phyloP scores from a whole-genome alignment of 495 filamentous ascomycete genomes.

The Trichoderma virens region DNA sequence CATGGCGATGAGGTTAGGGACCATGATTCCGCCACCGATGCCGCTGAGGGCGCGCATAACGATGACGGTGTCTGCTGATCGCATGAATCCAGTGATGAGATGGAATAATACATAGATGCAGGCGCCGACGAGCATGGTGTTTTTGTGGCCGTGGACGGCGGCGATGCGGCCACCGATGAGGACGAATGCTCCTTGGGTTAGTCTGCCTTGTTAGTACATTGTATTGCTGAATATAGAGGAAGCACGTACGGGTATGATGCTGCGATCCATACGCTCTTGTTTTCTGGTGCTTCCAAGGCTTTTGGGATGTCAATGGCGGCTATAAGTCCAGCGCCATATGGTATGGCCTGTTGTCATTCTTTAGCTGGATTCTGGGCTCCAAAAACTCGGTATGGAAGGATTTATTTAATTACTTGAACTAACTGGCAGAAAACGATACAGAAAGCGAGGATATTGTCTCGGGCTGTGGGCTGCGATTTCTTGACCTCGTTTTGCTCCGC shows the following conservation, averaged over 20 bases:
- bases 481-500: not conserved
- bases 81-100: slow-evolving; percentile 34
- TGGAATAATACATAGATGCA: slow-evolving; percentile 31
- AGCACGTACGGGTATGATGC: not conserved
- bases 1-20: slow-evolving; percentile 42
- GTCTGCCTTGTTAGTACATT: not conserved
- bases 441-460: not conserved
- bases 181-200: slow-evolving; percentile 45
- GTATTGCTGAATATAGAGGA: not conserved
- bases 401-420: not conserved
- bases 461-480: not conserved
- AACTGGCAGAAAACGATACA: not conserved
- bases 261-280: not conserved
- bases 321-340: not conserved
- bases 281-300: not conserved
- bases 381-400: not conserved
- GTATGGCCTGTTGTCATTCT: not conserved
- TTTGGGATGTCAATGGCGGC: not conserved
- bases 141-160: slow-evolving; percentile 44
- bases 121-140: slow-evolving; percentile 32
- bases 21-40: slow-evolving; percentile 37
- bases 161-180: slow-evolving; percentile 41
- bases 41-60: slow-evolving; percentile 34
- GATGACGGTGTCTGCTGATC: slow-evolving; percentile 33
- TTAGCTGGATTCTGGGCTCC: not conserved